Conservation (phyloP, 371 early-diverging fungal species). For the Apophysomyces trapeziformis region DNA sequence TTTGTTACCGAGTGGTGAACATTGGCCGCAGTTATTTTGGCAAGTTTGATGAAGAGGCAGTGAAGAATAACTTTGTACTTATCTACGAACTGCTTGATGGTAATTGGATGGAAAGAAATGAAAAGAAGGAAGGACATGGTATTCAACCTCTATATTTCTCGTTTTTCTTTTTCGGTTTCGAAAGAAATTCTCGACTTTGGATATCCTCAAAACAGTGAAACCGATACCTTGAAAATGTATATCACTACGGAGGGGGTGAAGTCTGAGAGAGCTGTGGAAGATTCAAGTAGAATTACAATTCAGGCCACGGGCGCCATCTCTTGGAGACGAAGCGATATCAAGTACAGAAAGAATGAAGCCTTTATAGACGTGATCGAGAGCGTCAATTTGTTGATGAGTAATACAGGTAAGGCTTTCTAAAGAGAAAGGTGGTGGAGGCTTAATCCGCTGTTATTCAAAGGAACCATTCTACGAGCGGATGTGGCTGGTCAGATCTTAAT, state of each 20-base stretch:
- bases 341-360: conserved; percentile 95
- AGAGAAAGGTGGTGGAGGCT: not conserved
- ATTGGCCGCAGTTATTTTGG: conserved; percentile 87
- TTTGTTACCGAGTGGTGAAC: conserved; percentile 78
- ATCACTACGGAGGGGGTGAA: conserved; percentile 89
- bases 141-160: not conserved
- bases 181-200: conserved; percentile 92
- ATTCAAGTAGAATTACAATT: conserved; percentile 83
- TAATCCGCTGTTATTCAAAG: conserved; percentile 25
- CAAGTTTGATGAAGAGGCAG: conserved; percentile 86
- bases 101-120: conserved; percentile 25
- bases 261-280: conserved; percentile 75
- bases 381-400: conserved; percentile 85
- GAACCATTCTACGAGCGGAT: conserved; percentile 79
- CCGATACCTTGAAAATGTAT: conserved; percentile 87
- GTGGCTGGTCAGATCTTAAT: conserved; percentile 89
- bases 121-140: not conserved
- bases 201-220: conserved; percentile 89
- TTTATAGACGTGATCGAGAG: conserved; percentile 98
- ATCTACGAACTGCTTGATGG: conserved; percentile 93
- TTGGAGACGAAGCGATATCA: conserved; percentile 89
- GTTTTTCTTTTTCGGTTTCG: conserved; percentile 1
- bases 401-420: conserved; percentile 53
- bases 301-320: conserved; percentile 91
- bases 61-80: conserved; percentile 89